phyloP scores from a whole-genome alignment of 2,329 filamentous ascomycete species.

The Claviceps citrina region DNA sequence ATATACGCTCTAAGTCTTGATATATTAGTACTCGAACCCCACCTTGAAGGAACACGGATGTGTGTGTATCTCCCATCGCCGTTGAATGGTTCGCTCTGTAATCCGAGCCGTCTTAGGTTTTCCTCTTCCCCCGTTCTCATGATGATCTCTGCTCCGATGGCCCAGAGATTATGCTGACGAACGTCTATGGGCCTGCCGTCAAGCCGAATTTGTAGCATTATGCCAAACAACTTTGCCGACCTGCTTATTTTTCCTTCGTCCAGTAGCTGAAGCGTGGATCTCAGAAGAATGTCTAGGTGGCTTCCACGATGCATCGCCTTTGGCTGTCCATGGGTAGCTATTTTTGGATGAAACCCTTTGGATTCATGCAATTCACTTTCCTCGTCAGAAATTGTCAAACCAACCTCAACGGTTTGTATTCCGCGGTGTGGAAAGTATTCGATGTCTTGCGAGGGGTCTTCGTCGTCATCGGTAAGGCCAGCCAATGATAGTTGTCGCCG shows the following conservation, averaged over 20 bases:
- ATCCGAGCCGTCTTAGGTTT: not conserved
- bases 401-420: constrained; percentile 5
- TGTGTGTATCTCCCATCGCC: not conserved
- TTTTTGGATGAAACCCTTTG: not conserved
- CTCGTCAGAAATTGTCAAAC: constrained; percentile 2
- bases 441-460: constrained; percentile 22
- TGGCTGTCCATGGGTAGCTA: constrained; percentile 5
- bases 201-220: constrained; percentile 46
- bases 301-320: constrained; percentile 12
- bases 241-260: constrained; percentile 53
- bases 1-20: constrained; percentile 46
- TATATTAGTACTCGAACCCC: constrained; percentile 32
- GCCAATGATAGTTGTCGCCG: constrained; percentile 39
- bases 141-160: constrained; percentile 69
- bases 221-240: constrained; percentile 58
- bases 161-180: constrained; percentile 58
- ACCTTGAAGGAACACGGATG: constrained; percentile 12
- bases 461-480: constrained; percentile 33
- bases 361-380: constrained; percentile 33
- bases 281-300: constrained; percentile 52
- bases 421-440: constrained; percentile 37
- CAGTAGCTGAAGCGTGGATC: constrained; percentile 58
- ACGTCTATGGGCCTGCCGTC: constrained; percentile 43
- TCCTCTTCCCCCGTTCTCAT: constrained; percentile 41
- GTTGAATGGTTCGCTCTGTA: not conserved